Percentiles rank a stretch among this genome's conserved stretches.
These are phyloP conservation scores for Solanum neorickii DNA, from an alignment of 257 asterid species.

Conservation along the genomic window DNA sequence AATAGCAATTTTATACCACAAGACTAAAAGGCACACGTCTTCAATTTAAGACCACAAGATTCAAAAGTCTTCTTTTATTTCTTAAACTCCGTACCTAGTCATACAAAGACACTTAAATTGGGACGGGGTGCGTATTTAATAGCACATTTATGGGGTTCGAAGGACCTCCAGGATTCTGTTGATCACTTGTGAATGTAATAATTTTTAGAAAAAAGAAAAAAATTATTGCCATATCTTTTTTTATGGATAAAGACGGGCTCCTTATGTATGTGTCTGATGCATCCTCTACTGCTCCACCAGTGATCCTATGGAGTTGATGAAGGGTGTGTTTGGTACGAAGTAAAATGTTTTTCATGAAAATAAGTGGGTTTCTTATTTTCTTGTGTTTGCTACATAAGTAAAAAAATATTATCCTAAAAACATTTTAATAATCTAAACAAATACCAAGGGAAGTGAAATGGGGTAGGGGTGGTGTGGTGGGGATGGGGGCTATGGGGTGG, in stretches of 20 bases:
- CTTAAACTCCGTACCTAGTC: not conserved
- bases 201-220: not conserved
- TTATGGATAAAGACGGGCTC: not conserved
- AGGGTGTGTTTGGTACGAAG: not conserved
- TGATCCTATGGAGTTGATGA: not conserved
- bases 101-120: not conserved
- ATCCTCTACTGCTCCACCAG: not conserved
- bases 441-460: not conserved
- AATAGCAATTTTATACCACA: not conserved
- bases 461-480: not conserved
- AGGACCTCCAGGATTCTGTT: not conserved
- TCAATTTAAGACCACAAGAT: not conserved
- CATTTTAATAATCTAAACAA: too few relatives aligned
- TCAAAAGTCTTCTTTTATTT: not conserved
- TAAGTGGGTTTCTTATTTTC: not conserved
- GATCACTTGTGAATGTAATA: not conserved
- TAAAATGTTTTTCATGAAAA: not conserved
- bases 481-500: not conserved
- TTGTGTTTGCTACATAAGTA: not conserved
- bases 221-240: not conserved
- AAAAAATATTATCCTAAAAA: not conserved
- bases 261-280: not conserved
- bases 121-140: not conserved
- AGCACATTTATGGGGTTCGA: not conserved
- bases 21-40: not conserved